These are phyloP conservation scores for Lathyrus aphaca DNA, from an alignment of 306 rosid species.

Conservation along the genomic window DNA sequence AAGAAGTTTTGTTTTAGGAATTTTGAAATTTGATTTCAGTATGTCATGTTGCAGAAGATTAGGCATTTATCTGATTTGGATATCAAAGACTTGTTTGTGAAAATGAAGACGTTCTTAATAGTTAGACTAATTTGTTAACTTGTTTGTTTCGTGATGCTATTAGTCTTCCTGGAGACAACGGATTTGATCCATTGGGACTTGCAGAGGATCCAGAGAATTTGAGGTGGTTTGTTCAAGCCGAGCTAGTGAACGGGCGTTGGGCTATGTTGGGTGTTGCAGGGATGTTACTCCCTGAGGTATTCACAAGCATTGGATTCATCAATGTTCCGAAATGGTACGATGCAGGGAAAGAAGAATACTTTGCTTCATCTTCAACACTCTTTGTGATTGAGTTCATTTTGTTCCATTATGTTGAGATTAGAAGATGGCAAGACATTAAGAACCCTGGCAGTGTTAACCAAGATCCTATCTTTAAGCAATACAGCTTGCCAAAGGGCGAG, in stretches of 20 bases:
- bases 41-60: too few relatives aligned
- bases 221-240: constrained; percentile 88
- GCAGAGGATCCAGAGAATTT: constrained; percentile 99
- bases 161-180: constrained; percentile 98
- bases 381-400: constrained; percentile 95
- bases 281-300: constrained; percentile 91
- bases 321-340: constrained; percentile 90
- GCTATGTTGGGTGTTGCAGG: constrained; percentile 99
- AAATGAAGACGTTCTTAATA: background rate
- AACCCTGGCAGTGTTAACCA: constrained; percentile 98
- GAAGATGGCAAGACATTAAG: constrained; percentile 99
- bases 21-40: too few relatives aligned
- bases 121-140: background rate
- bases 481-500: constrained; percentile 82
- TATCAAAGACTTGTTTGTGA: too few relatives aligned
- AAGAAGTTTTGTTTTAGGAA: too few relatives aligned
- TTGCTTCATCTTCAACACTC: constrained; percentile 92
- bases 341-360: constrained; percentile 88
- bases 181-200: constrained; percentile 88
- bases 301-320: constrained; percentile 74
- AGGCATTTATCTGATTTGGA: too few relatives aligned
- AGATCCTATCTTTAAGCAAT: constrained; percentile 98
- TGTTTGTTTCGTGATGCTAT: constrained; percentile 13
- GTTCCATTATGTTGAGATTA: constrained; percentile 94
- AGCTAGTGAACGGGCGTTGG: constrained; percentile 91